These are phyloP conservation scores for Fusarium sp. DNA, from an alignment of 2,329 filamentous ascomycete genomes.

Conservation along the genomic window DNA sequence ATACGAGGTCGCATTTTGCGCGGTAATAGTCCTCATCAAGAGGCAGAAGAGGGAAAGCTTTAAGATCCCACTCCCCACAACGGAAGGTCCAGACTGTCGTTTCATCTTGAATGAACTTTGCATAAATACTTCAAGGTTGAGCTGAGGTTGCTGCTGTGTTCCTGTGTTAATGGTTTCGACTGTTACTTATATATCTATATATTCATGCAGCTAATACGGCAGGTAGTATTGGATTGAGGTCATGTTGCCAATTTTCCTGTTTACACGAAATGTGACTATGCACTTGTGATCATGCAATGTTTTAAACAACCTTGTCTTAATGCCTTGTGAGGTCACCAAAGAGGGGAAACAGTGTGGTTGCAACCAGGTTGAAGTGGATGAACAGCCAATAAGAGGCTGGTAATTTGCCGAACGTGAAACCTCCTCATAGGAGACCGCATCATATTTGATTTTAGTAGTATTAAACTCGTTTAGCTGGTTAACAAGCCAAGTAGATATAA, in stretches of 20 bases:
- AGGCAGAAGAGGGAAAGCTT: fast-evolving
- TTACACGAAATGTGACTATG: neutral
- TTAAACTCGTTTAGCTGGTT: slow-evolving; percentile 11
- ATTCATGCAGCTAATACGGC: neutral
- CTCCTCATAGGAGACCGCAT: neutral
- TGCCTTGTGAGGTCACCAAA: slow-evolving; percentile 20
- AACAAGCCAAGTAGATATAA: neutral
- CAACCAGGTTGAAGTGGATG: neutral
- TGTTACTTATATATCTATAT: neutral
- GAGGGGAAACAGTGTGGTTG: slow-evolving; percentile 9
- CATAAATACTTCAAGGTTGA: neutral
- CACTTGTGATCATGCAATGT: slow-evolving; percentile 5
- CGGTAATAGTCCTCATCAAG: neutral
- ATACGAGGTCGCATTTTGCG: neutral
- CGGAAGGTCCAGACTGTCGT: fast-evolving
- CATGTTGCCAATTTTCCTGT: neutral
- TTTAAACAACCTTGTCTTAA: neutral
- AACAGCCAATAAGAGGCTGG: neutral
- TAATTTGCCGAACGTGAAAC: fast-evolving
- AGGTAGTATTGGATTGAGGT: neutral
- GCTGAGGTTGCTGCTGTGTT: neutral
- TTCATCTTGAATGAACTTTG: neutral
- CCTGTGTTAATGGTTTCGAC: neutral
- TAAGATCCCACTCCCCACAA: fast-evolving
- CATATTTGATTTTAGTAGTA: neutral